Evolutionary conservation across 2,329 filamentous ascomycete species (phyloP).

Genomic region (Xylariaceae sp.): DNA sequence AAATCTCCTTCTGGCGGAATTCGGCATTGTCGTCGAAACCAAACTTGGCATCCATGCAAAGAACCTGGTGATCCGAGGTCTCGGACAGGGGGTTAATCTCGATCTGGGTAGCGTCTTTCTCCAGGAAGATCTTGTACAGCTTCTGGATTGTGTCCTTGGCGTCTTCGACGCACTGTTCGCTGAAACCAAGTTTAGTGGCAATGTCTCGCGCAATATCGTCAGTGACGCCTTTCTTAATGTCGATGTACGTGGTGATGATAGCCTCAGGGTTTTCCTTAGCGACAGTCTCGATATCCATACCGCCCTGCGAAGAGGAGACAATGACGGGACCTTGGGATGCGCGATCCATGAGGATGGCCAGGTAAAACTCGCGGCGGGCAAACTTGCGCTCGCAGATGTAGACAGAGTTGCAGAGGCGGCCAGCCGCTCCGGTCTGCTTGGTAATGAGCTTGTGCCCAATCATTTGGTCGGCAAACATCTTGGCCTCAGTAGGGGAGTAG

Average conservation of each 20-base stretch:
- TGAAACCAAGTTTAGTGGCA: conserved; percentile 92
- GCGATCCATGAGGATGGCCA: conserved; percentile 98
- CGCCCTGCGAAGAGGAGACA: conserved; percentile 96
- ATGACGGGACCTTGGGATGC: conserved; percentile 90
- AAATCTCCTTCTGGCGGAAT: conserved; percentile 96
- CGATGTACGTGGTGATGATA: conserved; percentile 90
- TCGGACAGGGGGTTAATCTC: conserved; percentile 99
- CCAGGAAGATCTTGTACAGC: conserved; percentile 97
- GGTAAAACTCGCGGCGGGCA: conserved; percentile 97
- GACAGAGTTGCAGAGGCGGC: conserved; percentile 94
- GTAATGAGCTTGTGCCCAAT: conserved; percentile 99
- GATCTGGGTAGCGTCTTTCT: conserved; percentile 98
- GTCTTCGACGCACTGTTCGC: conserved; percentile 94
- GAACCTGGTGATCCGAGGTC: conserved; percentile 96
- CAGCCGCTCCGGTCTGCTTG: conserved; percentile 95
- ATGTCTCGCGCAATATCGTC: conserved; percentile 93
- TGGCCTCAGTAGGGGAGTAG: conserved; percentile 94
- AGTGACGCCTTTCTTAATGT: conserved; percentile 94
- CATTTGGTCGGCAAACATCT: conserved; percentile 99
- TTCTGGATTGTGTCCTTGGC: conserved; percentile 98
- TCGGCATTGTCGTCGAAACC: conserved; percentile 99
- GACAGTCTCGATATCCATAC: conserved; percentile 98
- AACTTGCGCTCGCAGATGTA: conserved; percentile 99
- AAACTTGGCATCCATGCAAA: conserved; percentile 99
- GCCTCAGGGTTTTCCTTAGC: conserved; percentile 97